Conservation (phyloP, 371 early-diverging fungal genomes). For the Rhizopus sp. region DNA sequence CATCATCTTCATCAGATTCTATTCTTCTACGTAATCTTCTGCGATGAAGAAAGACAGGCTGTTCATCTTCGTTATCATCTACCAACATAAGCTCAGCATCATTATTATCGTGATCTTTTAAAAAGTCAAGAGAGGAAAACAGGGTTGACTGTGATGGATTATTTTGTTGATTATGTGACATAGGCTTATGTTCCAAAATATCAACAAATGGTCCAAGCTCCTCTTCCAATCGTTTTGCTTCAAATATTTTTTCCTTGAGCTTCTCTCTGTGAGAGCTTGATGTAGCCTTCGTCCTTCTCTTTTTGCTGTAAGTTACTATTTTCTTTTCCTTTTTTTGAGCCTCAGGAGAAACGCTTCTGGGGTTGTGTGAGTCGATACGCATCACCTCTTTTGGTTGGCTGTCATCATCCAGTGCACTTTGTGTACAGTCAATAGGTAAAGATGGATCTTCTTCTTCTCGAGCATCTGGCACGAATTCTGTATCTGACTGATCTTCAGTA, state of each 20-base stretch:
- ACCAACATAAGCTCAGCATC: background rate
- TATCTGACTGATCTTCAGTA: background rate
- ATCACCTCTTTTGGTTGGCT: background rate
- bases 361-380: background rate
- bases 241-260: constrained; percentile 8
- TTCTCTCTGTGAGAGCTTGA: background rate
- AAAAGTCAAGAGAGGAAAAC: background rate
- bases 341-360: background rate
- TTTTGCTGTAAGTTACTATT: constrained; percentile 2
- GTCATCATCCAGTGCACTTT: background rate
- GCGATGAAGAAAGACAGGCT: background rate
- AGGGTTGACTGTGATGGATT: too few species aligned
- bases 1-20: constrained; percentile 2
- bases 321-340: background rate
- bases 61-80: background rate
- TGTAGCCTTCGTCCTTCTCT: background rate
- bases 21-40: background rate
- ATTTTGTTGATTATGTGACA: too few species aligned
- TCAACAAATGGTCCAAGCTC: too few species aligned
- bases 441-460: background rate
- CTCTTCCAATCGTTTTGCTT: background rate
- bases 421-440: background rate
- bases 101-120: background rate
- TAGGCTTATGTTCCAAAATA: too few species aligned
- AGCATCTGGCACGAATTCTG: constrained; percentile 1